Percentiles rank a stretch among this genome's conserved stretches.
Conservation (phyloP, 2,329 filamentous ascomycete genomes). For the Thielaviopsis populi region DNA sequence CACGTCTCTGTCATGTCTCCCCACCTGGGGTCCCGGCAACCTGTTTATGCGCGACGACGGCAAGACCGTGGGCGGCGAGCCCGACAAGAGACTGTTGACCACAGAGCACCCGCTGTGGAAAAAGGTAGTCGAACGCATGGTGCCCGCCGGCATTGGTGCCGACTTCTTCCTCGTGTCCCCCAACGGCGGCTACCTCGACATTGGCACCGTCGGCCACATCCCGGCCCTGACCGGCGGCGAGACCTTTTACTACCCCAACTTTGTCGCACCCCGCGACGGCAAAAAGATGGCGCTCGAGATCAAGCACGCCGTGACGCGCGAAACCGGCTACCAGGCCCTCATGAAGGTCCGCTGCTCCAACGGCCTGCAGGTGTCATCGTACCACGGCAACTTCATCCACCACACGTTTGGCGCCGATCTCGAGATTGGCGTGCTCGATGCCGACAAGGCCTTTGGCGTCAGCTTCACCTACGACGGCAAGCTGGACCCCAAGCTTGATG, state of each 20-base stretch:
- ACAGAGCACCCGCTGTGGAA: slow-evolving; percentile 83
- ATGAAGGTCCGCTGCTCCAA: slow-evolving; percentile 99
- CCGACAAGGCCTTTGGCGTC: slow-evolving; percentile 83
- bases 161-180: slow-evolving; percentile 94
- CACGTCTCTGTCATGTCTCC: slow-evolving; percentile 72
- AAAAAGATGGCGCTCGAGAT: slow-evolving; percentile 75
- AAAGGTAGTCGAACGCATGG: slow-evolving; percentile 76
- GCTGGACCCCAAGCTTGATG: slow-evolving; percentile 89
- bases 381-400: slow-evolving; percentile 92
- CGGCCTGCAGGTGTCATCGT: slow-evolving; percentile 80
- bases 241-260: slow-evolving; percentile 94
- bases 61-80: slow-evolving; percentile 71
- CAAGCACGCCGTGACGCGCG: slow-evolving; percentile 68
- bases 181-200: slow-evolving; percentile 78
- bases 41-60: slow-evolving; percentile 78
- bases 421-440: slow-evolving; percentile 81
- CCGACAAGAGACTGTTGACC: slow-evolving; percentile 79
- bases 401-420: slow-evolving; percentile 90
- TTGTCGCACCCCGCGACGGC: slow-evolving; percentile 71
- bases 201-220: slow-evolving; percentile 82
- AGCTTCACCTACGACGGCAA: slow-evolving; percentile 94
- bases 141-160: slow-evolving; percentile 68
- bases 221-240: slow-evolving; percentile 85
- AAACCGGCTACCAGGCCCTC: slow-evolving; percentile 87
- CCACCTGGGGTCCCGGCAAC: slow-evolving; percentile 79